These are phyloP conservation scores for Lasiodiplodia citricola DNA, from an alignment of 2,329 filamentous ascomycete genomes.

Conservation along the genomic window DNA sequence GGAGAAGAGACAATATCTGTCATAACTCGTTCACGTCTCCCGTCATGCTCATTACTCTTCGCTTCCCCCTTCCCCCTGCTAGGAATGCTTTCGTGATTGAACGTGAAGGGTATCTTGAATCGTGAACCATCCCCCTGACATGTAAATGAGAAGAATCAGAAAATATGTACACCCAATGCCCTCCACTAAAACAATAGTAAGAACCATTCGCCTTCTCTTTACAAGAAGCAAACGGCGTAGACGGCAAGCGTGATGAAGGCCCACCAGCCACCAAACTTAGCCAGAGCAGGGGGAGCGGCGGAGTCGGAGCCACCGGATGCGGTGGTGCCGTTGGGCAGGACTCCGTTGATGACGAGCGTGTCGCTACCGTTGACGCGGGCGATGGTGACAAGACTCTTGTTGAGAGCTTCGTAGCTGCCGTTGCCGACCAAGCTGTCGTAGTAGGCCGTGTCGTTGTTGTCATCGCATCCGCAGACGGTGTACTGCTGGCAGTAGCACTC, in stretches of 20 bases:
- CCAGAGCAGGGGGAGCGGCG: not conserved
- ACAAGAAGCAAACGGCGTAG: slow-evolving; percentile 22
- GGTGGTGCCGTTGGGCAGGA: slow-evolving; percentile 65
- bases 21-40: not conserved
- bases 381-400: slow-evolving; percentile 67
- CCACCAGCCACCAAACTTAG: slow-evolving; percentile 20
- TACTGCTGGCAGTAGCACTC: slow-evolving; percentile 65
- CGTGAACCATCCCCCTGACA: not conserved
- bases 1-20: not conserved
- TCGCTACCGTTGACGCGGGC: slow-evolving; percentile 65
- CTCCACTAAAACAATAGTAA: not conserved
- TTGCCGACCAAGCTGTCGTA: slow-evolving; percentile 64
- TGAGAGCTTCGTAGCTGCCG: slow-evolving; percentile 61
- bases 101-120: slow-evolving; percentile 14
- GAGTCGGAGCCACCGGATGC: slow-evolving; percentile 45
- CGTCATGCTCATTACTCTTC: not conserved
- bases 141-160: too few species aligned
- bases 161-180: not conserved
- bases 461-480: slow-evolving; percentile 70
- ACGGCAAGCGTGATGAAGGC: slow-evolving; percentile 1
- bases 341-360: slow-evolving; percentile 76
- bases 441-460: slow-evolving; percentile 63
- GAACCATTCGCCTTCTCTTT: not conserved
- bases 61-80: not conserved
- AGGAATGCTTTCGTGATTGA: not conserved